These are phyloP conservation scores for Neofusicoccum umdonicola DNA, from an alignment of 2,329 filamentous ascomycete genomes.

Conservation along the genomic window DNA sequence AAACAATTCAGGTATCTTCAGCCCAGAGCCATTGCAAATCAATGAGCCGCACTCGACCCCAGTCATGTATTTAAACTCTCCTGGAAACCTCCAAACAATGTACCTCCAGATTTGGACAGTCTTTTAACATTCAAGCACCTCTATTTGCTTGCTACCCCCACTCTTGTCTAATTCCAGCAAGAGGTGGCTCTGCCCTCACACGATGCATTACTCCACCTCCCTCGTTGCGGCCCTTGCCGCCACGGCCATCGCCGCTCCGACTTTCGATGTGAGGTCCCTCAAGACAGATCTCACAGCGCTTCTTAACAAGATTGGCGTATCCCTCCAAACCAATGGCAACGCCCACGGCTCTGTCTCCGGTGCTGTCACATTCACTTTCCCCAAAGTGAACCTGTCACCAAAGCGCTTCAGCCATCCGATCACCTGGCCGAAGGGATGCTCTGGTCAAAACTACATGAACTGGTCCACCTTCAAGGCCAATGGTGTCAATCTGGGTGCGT, in stretches of 20 bases:
- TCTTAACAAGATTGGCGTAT: background rate
- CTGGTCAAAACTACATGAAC: slow-evolving; percentile 17
- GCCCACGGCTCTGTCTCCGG: background rate
- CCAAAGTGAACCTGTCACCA: background rate
- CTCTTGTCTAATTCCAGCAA: too few species aligned
- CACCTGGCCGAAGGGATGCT: background rate
- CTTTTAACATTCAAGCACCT: too few species aligned
- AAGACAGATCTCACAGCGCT: background rate
- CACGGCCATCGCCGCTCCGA: background rate
- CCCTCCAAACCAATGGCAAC: background rate
- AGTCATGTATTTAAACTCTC: too few species aligned
- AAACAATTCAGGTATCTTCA: too few species aligned
- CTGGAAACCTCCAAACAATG: too few species aligned
- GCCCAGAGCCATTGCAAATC: too few species aligned
- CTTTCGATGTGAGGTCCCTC: background rate
- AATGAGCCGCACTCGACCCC: too few species aligned
- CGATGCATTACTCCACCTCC: background rate
- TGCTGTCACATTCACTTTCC: background rate
- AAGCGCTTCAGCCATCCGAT: background rate
- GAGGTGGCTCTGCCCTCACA: background rate
- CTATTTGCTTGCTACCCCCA: too few species aligned
- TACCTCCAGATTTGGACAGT: too few species aligned
- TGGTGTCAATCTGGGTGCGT: slow-evolving; percentile 32
- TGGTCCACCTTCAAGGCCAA: slow-evolving; percentile 24
- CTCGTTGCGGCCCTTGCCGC: background rate